Evolutionary conservation across 2,329 filamentous ascomycete genomes (phyloP).

Genomic region (Fusarium sp.): DNA sequence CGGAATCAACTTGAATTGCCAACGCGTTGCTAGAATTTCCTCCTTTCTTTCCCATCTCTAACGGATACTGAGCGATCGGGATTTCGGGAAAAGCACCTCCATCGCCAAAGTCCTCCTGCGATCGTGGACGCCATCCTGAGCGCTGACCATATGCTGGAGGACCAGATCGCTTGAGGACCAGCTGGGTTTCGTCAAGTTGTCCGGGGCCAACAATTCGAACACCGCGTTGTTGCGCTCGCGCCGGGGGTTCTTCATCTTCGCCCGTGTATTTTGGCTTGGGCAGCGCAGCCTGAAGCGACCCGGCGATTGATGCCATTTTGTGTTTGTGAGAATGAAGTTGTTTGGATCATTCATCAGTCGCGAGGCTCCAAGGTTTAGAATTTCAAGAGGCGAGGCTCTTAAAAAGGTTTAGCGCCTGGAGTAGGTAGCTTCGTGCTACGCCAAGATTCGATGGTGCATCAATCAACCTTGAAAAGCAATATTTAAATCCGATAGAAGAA

Average conservation of each 20-base stretch:
- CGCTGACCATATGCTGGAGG: constrained; percentile 90
- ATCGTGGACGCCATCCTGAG: constrained; percentile 88
- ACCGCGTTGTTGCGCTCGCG: constrained; percentile 77
- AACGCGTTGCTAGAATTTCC: constrained; percentile 82
- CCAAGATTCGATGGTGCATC: neutral
- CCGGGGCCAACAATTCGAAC: constrained; percentile 83
- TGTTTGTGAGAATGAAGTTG: constrained; percentile 33
- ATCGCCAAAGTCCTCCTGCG: constrained; percentile 92
- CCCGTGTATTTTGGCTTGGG: constrained; percentile 92
- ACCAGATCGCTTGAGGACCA: constrained; percentile 83
- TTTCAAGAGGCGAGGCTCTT: constrained; percentile 45
- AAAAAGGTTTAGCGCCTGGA: constrained; percentile 44
- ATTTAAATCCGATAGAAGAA: neutral
- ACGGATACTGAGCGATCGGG: constrained; percentile 91
- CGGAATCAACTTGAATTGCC: constrained; percentile 87
- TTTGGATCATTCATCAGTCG: constrained; percentile 32
- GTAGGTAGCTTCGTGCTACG: neutral
- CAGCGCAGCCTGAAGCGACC: constrained; percentile 79
- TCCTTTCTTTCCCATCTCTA: constrained; percentile 90
- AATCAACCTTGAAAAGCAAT: neutral
- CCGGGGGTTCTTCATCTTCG: constrained; percentile 83
- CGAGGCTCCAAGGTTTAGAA: constrained; percentile 40
- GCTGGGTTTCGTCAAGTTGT: constrained; percentile 84
- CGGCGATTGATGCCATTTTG: constrained; percentile 71
- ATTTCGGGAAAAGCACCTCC: constrained; percentile 96